Evolutionary conservation across 164 flowering plant species (phyloP).

Genomic region (grape (Vitis vinifera)): ASM3070453v1 NC_081808.1:25282501-25283000

Average conservation of each 20-base stretch:
- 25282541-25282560: background rate
- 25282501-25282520: background rate
- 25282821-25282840: background rate
- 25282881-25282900: conserved; percentile 89
- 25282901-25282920: conserved; percentile 85
- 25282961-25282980: conserved; percentile 90
- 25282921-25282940: conserved; percentile 97
- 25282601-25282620: conserved; percentile 50
- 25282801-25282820: background rate
- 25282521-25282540: background rate
- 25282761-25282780: background rate
- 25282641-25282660: conserved; percentile 87
- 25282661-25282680: conserved; percentile 92
- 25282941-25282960: conserved; percentile 99
- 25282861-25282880: conserved; percentile 8
- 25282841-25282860: background rate
- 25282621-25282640: conserved; percentile 79
- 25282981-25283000: conserved; percentile 83
- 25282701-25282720: conserved; percentile 96
- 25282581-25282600: background rate
- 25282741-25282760: conserved; percentile 48
- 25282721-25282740: conserved; percentile 99
- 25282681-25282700: conserved; percentile 97
- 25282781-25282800: background rate
- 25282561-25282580: background rate